phyloP scores from a whole-genome alignment of 2,329 filamentous ascomycete species.

The Helicocarpus griseus region DNA sequence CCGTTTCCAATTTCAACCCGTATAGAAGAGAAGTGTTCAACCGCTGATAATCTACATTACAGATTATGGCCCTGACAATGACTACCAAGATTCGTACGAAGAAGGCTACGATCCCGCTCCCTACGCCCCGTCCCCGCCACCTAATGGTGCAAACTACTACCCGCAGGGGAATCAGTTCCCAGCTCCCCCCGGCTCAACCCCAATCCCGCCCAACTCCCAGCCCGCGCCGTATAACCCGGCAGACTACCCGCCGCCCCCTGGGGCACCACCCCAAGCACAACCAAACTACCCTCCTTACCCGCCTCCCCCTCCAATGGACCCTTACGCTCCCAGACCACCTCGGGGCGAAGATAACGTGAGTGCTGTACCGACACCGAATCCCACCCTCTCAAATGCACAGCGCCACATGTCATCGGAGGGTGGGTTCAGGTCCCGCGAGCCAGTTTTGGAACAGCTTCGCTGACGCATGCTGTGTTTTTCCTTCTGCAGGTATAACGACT shows the following conservation, averaged over 20 bases:
- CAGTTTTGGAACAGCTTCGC: not conserved
- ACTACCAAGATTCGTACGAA: conserved; percentile 29
- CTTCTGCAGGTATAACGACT: conserved; percentile 15
- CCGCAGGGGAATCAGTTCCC: conserved; percentile 33
- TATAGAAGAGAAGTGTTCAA: not conserved
- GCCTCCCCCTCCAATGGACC: conserved; percentile 25
- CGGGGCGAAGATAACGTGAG: conserved; percentile 44
- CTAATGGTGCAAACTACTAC: conserved; percentile 18
- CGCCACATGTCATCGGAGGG: conserved; percentile 29
- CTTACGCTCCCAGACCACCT: conserved; percentile 30
- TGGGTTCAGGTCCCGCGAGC: conserved; percentile 25
- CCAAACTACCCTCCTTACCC: conserved; percentile 28
- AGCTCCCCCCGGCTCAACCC: conserved; percentile 30
- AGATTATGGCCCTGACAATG: conserved; percentile 22
- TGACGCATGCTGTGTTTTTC: conserved; percentile 6
- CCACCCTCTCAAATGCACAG: conserved; percentile 27
- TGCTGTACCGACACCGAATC: conserved; percentile 23
- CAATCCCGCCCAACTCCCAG: conserved; percentile 11
- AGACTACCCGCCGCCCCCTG: conserved; percentile 35
- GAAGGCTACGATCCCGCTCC: conserved; percentile 31
- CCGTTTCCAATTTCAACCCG: not conserved
- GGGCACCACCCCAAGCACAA: conserved; percentile 27
- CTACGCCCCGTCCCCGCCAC: conserved; percentile 28
- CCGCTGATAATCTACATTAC: conserved; percentile 6
- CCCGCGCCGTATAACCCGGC: conserved; percentile 25